Evolutionary conservation across 306 rosid species (phyloP), one percentile per base, ranked within the genome.

Genomic region (Parietaria judaica): DNA sequence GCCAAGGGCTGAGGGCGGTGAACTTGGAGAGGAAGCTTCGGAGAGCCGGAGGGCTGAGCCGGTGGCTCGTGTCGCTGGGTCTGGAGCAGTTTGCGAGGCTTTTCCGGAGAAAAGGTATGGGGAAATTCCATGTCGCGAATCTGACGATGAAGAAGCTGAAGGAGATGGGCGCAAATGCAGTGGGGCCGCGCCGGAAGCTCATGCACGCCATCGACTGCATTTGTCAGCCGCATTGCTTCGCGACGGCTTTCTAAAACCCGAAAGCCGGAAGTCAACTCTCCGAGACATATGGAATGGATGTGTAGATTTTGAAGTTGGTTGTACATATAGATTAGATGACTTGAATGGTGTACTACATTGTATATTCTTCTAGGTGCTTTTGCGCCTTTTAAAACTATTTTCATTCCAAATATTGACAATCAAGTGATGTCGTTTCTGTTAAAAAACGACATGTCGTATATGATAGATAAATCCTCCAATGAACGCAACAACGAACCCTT

Each of bases 131-230:
- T 60, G 79, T 92, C 69, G 94, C 77, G 58, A 82, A 86, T 74
- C 70, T 92, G 57, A 92, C 88, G 64, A 88, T 88, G 99, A 79
- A 88, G 59, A 92, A 84, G 67, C 95, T 92, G 62, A 86, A 92
- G 79, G 90, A 88, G 74, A 92, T 92, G 96, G 94, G 99, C 11
- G 95, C 95, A 41, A 76, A 60, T 72, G 94, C 96, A 0, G 99
- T 92, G n/a, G 96, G 99, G 67, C 99, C 99, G 11, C 76, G 99
- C 74, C 74, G 96, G 85, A 92, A 92, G 75, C 78, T 92, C 67
- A 88, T 92, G 56, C 95, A 88, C 56, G 96, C 99, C 60, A 84
- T 92, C 3, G 88, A 88, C 67, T 86, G 96, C 78, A 83, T 92
- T 67, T 88, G 95, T 72, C 88, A 84, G 63, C 98, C 98, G 36